These are phyloP conservation scores for Glarea lozoyensis DNA, from an alignment of 495 filamentous ascomycete species.

Conservation along the genomic window DNA sequence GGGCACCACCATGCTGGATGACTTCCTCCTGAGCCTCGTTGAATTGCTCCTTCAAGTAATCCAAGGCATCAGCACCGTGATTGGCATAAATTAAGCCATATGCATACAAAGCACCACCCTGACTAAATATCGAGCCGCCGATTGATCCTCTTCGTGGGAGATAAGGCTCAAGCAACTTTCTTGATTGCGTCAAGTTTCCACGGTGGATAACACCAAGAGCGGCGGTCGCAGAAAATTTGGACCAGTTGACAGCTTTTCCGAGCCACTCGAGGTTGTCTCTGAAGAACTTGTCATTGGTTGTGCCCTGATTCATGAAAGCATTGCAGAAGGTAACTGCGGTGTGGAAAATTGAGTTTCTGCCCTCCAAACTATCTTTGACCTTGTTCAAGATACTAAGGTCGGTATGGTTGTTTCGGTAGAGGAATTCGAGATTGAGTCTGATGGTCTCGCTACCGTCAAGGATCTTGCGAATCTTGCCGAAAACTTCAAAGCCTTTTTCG, in stretches of 20 bases:
- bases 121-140: slow-evolving; percentile 82
- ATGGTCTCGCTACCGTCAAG: slow-evolving; percentile 87
- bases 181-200: slow-evolving; percentile 85
- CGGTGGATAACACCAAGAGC: slow-evolving; percentile 94
- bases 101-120: slow-evolving; percentile 91
- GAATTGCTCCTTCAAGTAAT: slow-evolving; percentile 83
- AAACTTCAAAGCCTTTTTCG: slow-evolving; percentile 48
- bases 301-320: slow-evolving; percentile 99
- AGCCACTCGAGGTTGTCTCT: slow-evolving; percentile 97
- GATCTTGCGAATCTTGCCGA: slow-evolving; percentile 74
- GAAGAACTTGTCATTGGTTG: slow-evolving; percentile 95
- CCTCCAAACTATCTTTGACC: slow-evolving; percentile 88
- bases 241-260: slow-evolving; percentile 98
- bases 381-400: slow-evolving; percentile 83
- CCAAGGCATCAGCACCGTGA: slow-evolving; percentile 86
- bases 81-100: slow-evolving; percentile 97
- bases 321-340: slow-evolving; percentile 94
- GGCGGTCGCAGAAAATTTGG: slow-evolving; percentile 97
- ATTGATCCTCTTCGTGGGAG: slow-evolving; percentile 63
- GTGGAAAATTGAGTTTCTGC: slow-evolving; percentile 96
- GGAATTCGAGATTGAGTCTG: slow-evolving; percentile 88
- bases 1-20: slow-evolving; percentile 90
- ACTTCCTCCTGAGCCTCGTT: slow-evolving; percentile 83
- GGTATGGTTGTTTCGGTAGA: slow-evolving; percentile 88
- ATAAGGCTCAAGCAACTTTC: slow-evolving; percentile 90